phyloP scores from a whole-genome alignment of 2,329 filamentous ascomycete genomes.

The Neofusicoccum sp. region DNA sequence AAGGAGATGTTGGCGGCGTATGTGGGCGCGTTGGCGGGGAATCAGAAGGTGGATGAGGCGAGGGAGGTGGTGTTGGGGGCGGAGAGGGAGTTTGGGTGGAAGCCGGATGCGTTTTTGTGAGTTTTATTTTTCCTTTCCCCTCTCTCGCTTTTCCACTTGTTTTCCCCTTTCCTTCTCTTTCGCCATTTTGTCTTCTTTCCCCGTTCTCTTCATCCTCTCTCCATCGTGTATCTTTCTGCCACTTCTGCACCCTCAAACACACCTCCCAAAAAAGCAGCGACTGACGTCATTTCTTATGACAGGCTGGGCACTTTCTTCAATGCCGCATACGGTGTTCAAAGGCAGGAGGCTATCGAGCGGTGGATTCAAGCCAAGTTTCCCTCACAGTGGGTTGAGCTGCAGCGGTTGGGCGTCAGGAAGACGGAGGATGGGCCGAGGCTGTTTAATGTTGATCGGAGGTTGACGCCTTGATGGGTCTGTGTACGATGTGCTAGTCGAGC shows the following conservation, averaged over 20 bases:
- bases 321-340: conserved; percentile 64
- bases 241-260: too few relatives aligned
- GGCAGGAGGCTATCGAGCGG: conserved; percentile 70
- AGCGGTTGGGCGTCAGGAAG: conserved; percentile 48
- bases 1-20: conserved; percentile 75
- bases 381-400: conserved; percentile 68
- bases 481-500: not conserved
- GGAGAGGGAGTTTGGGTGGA: conserved; percentile 65
- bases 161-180: too few relatives aligned
- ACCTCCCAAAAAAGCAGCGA: not conserved
- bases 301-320: conserved; percentile 80
- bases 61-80: conserved; percentile 68
- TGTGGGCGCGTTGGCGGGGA: conserved; percentile 72
- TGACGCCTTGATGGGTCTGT: conserved; percentile 22
- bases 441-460: conserved; percentile 30
- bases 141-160: too few relatives aligned
- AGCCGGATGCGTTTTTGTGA: conserved; percentile 72
- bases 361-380: conserved; percentile 75
- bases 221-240: too few relatives aligned
- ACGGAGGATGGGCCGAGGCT: conserved; percentile 25
- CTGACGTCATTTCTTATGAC: conserved; percentile 22
- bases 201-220: too few relatives aligned
- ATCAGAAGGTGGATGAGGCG: conserved; percentile 70
- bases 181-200: too few relatives aligned
- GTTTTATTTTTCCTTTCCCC: conserved; percentile 42